Base-by-base conservation (phyloP, 805 yeast genomes). In the Candida stauntonica region DNA sequence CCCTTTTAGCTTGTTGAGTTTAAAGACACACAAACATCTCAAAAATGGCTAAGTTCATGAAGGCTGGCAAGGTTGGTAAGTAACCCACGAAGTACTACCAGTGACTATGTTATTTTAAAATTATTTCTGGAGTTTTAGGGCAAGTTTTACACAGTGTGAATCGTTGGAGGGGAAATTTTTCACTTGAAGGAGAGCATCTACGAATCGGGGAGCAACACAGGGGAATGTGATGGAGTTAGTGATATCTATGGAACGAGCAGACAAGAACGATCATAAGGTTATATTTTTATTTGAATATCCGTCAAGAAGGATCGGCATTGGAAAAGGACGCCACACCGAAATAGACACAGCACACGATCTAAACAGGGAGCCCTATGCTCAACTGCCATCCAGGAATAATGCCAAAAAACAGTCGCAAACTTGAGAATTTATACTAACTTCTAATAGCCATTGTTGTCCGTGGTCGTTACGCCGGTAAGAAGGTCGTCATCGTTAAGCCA, bases 391-490 rank as follows among this genome's bases (percentile, higher is more conserved):
- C 23, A 11, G 24, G 11, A 21, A 7, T n/a, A 12, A 7, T 15
- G 19, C 14, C 31, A 17, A 29, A 13, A n/a, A 17, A 29, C 29
- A 26, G 8, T 9, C n/a, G 14, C 29, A 26, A 7, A 26, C 15
- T 8, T 14, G n/a, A 23, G 11, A 28, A n/a, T 31, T 20, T 16
- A 11, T 27, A 38, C 42, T 21, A 31, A 30, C 35, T 19, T 5
- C 26, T 3, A 36, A 15, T 35, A 55, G 60, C 98, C 78, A 89
- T 93, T 77, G 89, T 93, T 72, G 95, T 89, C 73, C 91, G 98
- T 74, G 99, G 99, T 68, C 93, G 99, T 79, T 91, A 80, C 86
- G 99, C 99, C 71, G 99, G 99, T 80, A 91, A 89, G 86, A 93
- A 93, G 85, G 99, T 93, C 59, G 99, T 93, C 70, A 88, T 93